Conservation (phyloP, 805 yeast genomes). For the Komagataella ulmi region DNA sequence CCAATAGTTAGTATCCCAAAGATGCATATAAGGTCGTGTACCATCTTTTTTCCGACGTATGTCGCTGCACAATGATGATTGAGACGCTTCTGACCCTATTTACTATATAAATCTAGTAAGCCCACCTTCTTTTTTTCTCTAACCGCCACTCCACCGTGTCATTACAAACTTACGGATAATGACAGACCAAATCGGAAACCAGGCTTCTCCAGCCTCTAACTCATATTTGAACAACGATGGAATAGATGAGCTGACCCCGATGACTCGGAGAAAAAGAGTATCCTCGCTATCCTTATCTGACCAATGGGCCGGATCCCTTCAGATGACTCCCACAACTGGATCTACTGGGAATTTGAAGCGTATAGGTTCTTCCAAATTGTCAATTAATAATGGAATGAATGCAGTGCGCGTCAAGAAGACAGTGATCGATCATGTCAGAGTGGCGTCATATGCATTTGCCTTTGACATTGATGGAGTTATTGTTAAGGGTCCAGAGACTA, state of each 20-base stretch:
- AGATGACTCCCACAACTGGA: constrained; percentile 4
- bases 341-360: constrained; percentile 6
- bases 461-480: constrained; percentile 91
- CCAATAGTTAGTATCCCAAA: neutral
- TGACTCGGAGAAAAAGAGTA: constrained; percentile 46
- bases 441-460: constrained; percentile 79
- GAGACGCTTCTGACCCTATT: neutral
- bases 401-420: constrained; percentile 32
- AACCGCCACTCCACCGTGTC: neutral
- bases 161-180: neutral
- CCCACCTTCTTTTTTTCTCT: neutral
- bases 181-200: neutral
- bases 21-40: neutral
- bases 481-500: constrained; percentile 71
- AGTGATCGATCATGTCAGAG: constrained; percentile 55
- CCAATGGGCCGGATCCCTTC: constrained; percentile 40
- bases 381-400: constrained; percentile 24
- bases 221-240: constrained; percentile 65
- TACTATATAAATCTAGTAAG: neutral
- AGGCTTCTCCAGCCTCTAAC: neutral
- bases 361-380: constrained; percentile 11
- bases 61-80: neutral
- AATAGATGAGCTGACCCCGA: constrained; percentile 53
- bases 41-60: neutral
- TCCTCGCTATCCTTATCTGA: constrained; percentile 59